Percentiles rank a stretch among this genome's conserved stretches.
These are phyloP conservation scores for Termitomyces sp. DNA, from an alignment of 768 basidiomycete genomes.

Conservation along the genomic window DNA sequence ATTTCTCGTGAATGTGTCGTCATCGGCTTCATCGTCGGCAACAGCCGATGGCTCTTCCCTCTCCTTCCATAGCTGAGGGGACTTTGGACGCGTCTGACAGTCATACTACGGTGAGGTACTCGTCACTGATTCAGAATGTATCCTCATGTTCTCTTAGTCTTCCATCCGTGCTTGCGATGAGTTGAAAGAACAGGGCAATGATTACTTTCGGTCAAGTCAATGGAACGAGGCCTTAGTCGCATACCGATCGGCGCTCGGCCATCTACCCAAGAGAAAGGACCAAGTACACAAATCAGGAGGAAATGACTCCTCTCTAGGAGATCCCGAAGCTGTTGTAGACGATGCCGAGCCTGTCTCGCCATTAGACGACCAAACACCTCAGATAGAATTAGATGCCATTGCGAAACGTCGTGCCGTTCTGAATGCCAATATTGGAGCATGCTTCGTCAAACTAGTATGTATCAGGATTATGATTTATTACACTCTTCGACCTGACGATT, in stretches of 20 bases:
- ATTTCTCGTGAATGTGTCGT: neutral
- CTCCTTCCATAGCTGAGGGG: constrained; percentile 1
- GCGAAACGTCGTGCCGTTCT: constrained; percentile 63
- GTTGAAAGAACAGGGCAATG: constrained; percentile 73
- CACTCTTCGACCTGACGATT: constrained; percentile 3
- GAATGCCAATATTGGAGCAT: constrained; percentile 87
- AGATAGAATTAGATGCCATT: constrained; percentile 27
- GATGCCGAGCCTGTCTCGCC: constrained; percentile 19
- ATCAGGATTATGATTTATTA: neutral
- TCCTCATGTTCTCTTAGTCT: constrained; percentile 25
- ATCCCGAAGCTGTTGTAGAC: constrained; percentile 11
- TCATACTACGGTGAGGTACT: constrained; percentile 5
- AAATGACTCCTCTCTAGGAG: constrained; percentile 11
- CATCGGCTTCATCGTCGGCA: constrained; percentile 5
- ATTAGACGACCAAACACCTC: constrained; percentile 8
- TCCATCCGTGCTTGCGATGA: constrained; percentile 47
- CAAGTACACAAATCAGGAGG: constrained; percentile 5
- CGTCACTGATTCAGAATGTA: neutral
- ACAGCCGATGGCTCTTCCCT: constrained; percentile 11
- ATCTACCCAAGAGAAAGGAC: constrained; percentile 35
- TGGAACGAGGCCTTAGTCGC: constrained; percentile 69
- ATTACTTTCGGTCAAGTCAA: constrained; percentile 53
- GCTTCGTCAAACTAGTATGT: constrained; percentile 71
- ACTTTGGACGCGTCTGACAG: neutral
- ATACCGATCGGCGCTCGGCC: constrained; percentile 65